Percentiles rank a stretch among this genome's conserved stretches.
These are phyloP conservation scores for Sugiyamaella americana DNA, from an alignment of 805 yeast genomes.

Conservation along the genomic window DNA sequence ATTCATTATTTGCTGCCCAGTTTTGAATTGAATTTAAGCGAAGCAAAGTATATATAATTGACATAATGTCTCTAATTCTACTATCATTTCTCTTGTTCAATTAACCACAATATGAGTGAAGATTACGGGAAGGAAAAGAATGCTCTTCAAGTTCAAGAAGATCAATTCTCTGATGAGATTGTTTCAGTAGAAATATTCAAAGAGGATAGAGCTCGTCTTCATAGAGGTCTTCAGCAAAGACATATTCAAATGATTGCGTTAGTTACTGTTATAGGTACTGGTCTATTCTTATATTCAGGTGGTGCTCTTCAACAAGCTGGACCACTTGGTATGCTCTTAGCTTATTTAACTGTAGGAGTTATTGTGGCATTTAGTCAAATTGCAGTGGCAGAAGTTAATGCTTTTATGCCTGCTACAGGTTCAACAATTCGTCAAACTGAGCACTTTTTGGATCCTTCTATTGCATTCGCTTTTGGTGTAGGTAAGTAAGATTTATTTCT, in stretches of 20 bases:
- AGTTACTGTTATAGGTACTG: slow-evolving; percentile 82
- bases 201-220: slow-evolving; percentile 16
- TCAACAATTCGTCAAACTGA: slow-evolving; percentile 63
- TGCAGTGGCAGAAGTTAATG: slow-evolving; percentile 63
- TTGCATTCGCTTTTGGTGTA: slow-evolving; percentile 66
- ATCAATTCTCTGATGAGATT: slow-evolving; percentile 2
- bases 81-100: too few species aligned
- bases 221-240: slow-evolving; percentile 43
- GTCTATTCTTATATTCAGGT: slow-evolving; percentile 72
- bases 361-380: slow-evolving; percentile 65
- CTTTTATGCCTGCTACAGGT: slow-evolving; percentile 58
- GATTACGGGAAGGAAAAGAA: slow-evolving; percentile 1
- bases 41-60: too few species aligned
- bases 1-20: too few species aligned
- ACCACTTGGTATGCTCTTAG: slow-evolving; percentile 48
- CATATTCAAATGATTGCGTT: slow-evolving; percentile 71
- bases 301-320: slow-evolving; percentile 65
- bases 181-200: slow-evolving; percentile 12
- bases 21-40: too few species aligned
- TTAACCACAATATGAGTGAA: neutral
- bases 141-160: neutral
- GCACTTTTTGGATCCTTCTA: slow-evolving; percentile 58
- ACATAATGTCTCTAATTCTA: too few species aligned
- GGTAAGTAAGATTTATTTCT: too few species aligned
- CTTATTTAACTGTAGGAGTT: slow-evolving; percentile 65